Evolutionary conservation across 2,329 filamentous ascomycete genomes (phyloP).

Genomic region (Epichloe scottii): DNA sequence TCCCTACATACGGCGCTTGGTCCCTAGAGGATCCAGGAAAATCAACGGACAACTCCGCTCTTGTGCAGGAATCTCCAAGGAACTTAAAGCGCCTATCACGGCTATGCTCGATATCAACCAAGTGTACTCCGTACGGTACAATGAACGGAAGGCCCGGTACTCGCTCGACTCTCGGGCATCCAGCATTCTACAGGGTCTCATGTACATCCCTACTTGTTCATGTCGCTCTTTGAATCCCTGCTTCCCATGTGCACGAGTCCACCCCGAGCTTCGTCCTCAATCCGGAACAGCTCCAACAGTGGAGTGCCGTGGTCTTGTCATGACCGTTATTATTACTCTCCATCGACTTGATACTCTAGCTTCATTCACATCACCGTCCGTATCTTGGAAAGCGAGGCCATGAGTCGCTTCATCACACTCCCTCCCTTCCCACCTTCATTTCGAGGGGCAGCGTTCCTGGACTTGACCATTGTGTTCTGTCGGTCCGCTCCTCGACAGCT

Average conservation of each 20-base stretch:
- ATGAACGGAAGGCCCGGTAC: not conserved
- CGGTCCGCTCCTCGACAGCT: no score
- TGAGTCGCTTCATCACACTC: not conserved
- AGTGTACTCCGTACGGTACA: not conserved
- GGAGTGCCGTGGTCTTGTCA: not conserved
- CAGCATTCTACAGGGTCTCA: not conserved
- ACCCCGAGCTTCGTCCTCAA: not conserved
- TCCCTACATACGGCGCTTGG: not conserved
- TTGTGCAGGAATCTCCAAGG: not conserved
- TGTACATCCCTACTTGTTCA: not conserved
- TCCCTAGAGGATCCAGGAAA: not conserved
- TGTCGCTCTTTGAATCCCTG: not conserved
- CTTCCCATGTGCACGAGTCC: constrained; percentile 4
- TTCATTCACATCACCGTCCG: not conserved
- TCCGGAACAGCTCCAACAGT: not conserved
- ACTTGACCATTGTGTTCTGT: no score
- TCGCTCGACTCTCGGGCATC: not conserved
- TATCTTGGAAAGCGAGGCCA: not conserved
- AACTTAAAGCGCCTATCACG: constrained; percentile 2
- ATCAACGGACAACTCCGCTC: not conserved
- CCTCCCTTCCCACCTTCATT: no score
- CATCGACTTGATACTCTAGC: not conserved
- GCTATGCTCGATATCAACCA: not conserved
- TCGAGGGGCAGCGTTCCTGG: no score
- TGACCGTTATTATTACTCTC: no score